These are phyloP conservation scores for Sporothrix luriei DNA, from an alignment of 2,329 filamentous ascomycete species.

Conservation along the genomic window DNA sequence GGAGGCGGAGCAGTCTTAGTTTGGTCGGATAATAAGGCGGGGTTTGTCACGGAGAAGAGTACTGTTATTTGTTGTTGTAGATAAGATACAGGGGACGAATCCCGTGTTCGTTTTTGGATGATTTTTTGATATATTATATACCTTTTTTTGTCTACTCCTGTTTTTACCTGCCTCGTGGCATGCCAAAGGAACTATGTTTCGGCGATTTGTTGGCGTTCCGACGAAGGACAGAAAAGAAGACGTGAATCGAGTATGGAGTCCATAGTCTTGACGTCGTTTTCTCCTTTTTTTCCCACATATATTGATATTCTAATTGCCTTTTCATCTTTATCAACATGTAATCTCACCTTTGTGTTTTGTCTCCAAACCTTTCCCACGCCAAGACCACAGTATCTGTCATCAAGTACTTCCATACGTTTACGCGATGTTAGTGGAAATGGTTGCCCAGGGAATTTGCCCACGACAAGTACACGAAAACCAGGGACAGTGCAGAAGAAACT, in stretches of 20 bases:
- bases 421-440: no score
- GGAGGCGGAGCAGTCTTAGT: not conserved
- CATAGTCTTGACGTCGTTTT: slow-evolving; percentile 1
- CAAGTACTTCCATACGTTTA: no score
- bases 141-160: slow-evolving; percentile 14
- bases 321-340: not conserved
- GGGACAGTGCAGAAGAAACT: no score
- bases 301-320: not conserved
- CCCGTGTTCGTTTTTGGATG: slow-evolving; percentile 13
- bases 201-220: not conserved
- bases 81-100: slow-evolving; percentile 18
- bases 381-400: not conserved
- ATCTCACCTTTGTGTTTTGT: not conserved
- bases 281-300: not conserved
- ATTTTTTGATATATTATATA: slow-evolving; percentile 22
- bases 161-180: slow-evolving; percentile 9
- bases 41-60: not conserved
- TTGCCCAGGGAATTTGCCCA: no score
- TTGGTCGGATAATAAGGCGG: not conserved
- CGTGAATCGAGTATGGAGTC: not conserved
- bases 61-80: slow-evolving; percentile 8
- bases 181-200: not conserved
- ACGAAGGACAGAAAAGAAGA: not conserved
- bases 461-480: no score
- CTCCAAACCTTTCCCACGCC: not conserved